Conservation (phyloP, 352 stramenopile genomes). For the Globisporangium polare region DNA sequence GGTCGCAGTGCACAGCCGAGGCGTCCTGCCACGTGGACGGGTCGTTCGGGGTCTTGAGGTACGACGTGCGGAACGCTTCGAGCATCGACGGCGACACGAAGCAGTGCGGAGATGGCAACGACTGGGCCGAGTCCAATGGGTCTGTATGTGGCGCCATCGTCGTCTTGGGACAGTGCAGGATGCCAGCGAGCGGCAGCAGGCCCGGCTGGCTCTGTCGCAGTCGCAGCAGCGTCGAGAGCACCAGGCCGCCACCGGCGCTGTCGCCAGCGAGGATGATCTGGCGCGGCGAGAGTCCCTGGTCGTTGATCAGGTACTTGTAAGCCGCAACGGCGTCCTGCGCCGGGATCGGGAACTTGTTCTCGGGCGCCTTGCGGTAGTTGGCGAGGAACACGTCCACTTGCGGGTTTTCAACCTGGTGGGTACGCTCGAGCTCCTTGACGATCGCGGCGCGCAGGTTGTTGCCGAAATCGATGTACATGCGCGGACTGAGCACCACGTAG, state of each 20-base stretch:
- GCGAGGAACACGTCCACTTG: constrained; percentile 41
- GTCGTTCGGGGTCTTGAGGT: constrained; percentile 15
- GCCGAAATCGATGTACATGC: constrained; percentile 31
- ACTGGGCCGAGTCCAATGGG: constrained; percentile 14
- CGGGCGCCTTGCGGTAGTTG: constrained; percentile 48
- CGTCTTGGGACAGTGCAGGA: constrained; percentile 27
- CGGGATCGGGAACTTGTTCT: constrained; percentile 36
- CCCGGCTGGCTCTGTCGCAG: constrained; percentile 17
- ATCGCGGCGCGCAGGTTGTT: constrained; percentile 21
- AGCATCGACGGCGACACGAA: constrained; percentile 24
- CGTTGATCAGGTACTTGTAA: constrained; percentile 35
- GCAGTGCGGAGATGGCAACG: constrained; percentile 26
- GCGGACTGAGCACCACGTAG: constrained; percentile 32
- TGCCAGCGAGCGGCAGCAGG: constrained; percentile 19
- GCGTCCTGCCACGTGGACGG: constrained; percentile 27
- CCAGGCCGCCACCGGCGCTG: constrained; percentile 37
- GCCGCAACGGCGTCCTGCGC: constrained; percentile 32
- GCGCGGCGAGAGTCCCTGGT: constrained; percentile 25
- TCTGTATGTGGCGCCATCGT: constrained; percentile 16
- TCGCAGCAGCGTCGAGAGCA: constrained; percentile 36
- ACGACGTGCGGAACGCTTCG: constrained; percentile 19
- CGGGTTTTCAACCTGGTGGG: constrained; percentile 12
- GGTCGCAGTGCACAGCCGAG: constrained; percentile 34
- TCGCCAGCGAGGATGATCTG: constrained; percentile 39
- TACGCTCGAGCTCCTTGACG: constrained; percentile 15